Evolutionary conservation across 192 early-diverging fungal species (phyloP).

Genomic region (Gryganskiella cystojenkinii): DNA sequence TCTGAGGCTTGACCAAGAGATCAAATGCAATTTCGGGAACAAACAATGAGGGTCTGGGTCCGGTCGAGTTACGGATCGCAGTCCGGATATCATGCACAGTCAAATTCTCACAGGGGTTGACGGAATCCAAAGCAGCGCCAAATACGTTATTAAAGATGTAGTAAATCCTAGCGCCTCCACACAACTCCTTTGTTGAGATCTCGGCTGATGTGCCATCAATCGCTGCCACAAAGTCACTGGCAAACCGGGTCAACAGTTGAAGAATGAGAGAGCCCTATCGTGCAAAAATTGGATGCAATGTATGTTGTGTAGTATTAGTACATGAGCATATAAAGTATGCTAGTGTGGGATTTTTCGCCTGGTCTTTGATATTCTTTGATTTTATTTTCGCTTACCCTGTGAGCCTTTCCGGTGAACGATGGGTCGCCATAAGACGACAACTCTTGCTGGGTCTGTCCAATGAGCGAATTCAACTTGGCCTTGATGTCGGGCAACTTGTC

Average conservation of each 20-base stretch:
- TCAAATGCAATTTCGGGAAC: constrained; percentile 90
- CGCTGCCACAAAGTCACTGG: constrained; percentile 79
- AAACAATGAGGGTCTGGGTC: constrained; percentile 82
- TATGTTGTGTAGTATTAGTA: too few species aligned
- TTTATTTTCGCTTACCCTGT: constrained; percentile 50
- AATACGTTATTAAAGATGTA: constrained; percentile 87
- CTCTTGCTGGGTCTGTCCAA: constrained; percentile 83
- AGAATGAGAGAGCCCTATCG: constrained; percentile 72
- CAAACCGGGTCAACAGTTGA: constrained; percentile 79
- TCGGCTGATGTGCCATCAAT: constrained; percentile 80
- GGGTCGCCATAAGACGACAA: constrained; percentile 74
- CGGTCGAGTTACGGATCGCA: constrained; percentile 87
- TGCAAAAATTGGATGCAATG: too few species aligned
- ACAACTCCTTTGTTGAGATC: constrained; percentile 81
- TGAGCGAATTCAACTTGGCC: constrained; percentile 77
- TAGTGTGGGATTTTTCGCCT: too few species aligned
- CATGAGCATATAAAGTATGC: neutral
- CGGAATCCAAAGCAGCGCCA: constrained; percentile 76
- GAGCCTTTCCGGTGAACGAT: constrained; percentile 56
- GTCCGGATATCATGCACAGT: constrained; percentile 80
- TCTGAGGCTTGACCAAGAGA: constrained; percentile 84
- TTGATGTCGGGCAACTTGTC: constrained; percentile 83
- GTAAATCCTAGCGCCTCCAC: constrained; percentile 85
- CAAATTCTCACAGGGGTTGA: constrained; percentile 77
- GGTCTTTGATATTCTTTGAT: constrained; percentile 3